A percentile compares a stretch with the other conserved stretches of the same genome.
phyloP scores from a whole-genome alignment of 805 yeast species.

The Monosporozyma aquatica region DNA sequence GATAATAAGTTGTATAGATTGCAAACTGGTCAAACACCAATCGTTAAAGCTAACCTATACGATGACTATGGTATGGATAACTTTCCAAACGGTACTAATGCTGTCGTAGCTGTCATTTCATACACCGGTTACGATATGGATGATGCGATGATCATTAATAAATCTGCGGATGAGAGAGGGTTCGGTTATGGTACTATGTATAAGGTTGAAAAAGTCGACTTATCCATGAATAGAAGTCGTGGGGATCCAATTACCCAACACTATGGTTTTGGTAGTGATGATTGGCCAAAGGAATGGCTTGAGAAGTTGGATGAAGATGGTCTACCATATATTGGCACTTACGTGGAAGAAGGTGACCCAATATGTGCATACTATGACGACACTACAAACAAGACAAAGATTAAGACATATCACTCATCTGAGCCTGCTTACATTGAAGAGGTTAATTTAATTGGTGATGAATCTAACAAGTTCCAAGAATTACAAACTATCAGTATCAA shows the following conservation, averaged over 20 bases:
- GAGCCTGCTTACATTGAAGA: slow-evolving; percentile 95
- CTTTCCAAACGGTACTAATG: slow-evolving; percentile 97
- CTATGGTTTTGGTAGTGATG: slow-evolving; percentile 88
- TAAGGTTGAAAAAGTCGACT: slow-evolving; percentile 87
- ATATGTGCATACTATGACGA: slow-evolving; percentile 89
- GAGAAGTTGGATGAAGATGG: slow-evolving; percentile 87
- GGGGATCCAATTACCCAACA: slow-evolving; percentile 94
- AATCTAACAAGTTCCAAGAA: slow-evolving; percentile 53
- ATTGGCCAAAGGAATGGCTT: slow-evolving; percentile 88
- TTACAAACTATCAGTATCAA: slow-evolving; percentile 81
- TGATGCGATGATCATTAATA: slow-evolving; percentile 97
- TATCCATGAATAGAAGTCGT: slow-evolving; percentile 64
- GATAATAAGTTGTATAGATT: slow-evolving; percentile 90
- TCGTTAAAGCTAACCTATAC: slow-evolving; percentile 85
- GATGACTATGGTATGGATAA: slow-evolving; percentile 97
- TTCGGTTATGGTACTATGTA: slow-evolving; percentile 95
- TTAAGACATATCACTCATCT: slow-evolving; percentile 84
- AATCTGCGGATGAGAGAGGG: slow-evolving; percentile 96
- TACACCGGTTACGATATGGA: slow-evolving; percentile 99
- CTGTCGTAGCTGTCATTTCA: slow-evolving; percentile 97
- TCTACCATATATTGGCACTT: slow-evolving; percentile 78
- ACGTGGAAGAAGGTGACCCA: slow-evolving; percentile 93
- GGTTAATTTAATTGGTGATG: slow-evolving; percentile 86
- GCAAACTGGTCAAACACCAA: slow-evolving; percentile 95
- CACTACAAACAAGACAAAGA: slow-evolving; percentile 79